Evolutionary conservation across 805 yeast species (phyloP).

Genomic region (Ogataea pini): DNA sequence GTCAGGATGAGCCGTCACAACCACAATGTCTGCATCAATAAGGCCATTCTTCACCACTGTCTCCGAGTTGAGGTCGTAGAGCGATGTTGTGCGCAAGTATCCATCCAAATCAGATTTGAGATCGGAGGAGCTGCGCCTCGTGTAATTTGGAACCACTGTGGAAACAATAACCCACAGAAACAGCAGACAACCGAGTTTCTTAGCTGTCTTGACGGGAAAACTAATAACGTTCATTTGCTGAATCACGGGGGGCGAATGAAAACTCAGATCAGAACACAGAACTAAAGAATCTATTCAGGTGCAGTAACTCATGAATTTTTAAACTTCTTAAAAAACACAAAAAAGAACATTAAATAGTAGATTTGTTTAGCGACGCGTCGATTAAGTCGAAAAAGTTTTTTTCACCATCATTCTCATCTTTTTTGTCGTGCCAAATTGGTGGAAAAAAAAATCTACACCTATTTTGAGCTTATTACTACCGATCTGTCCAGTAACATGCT

Average conservation of each 20-base stretch:
- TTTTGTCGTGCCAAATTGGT: no score
- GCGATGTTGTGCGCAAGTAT: conserved; percentile 17
- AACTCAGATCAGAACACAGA: background rate
- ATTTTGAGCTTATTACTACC: background rate
- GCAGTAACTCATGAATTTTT: no score
- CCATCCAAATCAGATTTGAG: conserved; percentile 20
- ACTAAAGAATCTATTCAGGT: no score
- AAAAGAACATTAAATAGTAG: no score
- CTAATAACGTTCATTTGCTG: conserved; percentile 2
- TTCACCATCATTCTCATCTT: no score
- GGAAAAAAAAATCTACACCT: background rate
- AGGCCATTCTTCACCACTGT: conserved; percentile 20
- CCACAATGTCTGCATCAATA: conserved; percentile 27
- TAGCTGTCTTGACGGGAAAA: conserved; percentile 9
- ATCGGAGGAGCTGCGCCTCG: background rate
- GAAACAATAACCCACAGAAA: conserved; percentile 17
- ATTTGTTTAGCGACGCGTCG: background rate
- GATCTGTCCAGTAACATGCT: background rate
- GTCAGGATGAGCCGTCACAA: conserved; percentile 91
- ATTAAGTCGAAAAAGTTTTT: background rate
- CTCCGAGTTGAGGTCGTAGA: conserved; percentile 27
- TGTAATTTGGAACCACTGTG: conserved; percentile 10
- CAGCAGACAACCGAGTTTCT: conserved; percentile 7
- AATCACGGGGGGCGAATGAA: no score
- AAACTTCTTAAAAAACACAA: no score